Evolutionary conservation across 441 rosid species (phyloP).

Genomic region (Dalechampia spathulata): DNA sequence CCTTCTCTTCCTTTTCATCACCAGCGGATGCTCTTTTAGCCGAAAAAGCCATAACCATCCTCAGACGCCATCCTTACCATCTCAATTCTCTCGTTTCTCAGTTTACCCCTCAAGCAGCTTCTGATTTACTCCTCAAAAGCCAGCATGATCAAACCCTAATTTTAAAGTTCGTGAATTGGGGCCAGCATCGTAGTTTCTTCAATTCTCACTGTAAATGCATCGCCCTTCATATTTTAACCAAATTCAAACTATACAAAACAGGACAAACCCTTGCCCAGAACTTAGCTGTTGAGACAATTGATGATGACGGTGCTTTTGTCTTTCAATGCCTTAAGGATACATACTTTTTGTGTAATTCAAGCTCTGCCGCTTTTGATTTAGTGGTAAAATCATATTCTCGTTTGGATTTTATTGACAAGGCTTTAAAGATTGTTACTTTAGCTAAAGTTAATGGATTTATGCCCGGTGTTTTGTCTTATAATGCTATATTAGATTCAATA

Average conservation of each 20-base stretch:
- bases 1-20: slow-evolving; percentile 30
- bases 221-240: slow-evolving; percentile 73
- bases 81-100: slow-evolving; percentile 38
- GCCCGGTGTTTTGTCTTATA: slow-evolving; percentile 87
- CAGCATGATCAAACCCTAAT: slow-evolving; percentile 45
- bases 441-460: slow-evolving; percentile 65
- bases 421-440: slow-evolving; percentile 42
- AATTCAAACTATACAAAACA: slow-evolving; percentile 69
- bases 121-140: slow-evolving; percentile 46
- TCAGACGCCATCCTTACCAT: slow-evolving; percentile 58
- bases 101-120: slow-evolving; percentile 71
- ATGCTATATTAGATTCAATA: slow-evolving; percentile 67
- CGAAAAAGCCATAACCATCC: slow-evolving; percentile 55
- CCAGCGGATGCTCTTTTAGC: slow-evolving; percentile 37
- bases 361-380: slow-evolving; percentile 80
- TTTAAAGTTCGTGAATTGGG: slow-evolving; percentile 66
- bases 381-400: slow-evolving; percentile 73
- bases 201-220: slow-evolving; percentile 56
- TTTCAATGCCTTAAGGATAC: slow-evolving; percentile 60
- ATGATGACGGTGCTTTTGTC: slow-evolving; percentile 41
- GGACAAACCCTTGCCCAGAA: slow-evolving; percentile 65
- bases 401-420: slow-evolving; percentile 53
- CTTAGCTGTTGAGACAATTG: slow-evolving; percentile 34
- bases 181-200: slow-evolving; percentile 55
- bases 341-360: slow-evolving; percentile 44